These are phyloP conservation scores for Ceratocystis eucalypticola DNA, from an alignment of 2,329 filamentous ascomycete genomes.

Conservation along the genomic window DNA sequence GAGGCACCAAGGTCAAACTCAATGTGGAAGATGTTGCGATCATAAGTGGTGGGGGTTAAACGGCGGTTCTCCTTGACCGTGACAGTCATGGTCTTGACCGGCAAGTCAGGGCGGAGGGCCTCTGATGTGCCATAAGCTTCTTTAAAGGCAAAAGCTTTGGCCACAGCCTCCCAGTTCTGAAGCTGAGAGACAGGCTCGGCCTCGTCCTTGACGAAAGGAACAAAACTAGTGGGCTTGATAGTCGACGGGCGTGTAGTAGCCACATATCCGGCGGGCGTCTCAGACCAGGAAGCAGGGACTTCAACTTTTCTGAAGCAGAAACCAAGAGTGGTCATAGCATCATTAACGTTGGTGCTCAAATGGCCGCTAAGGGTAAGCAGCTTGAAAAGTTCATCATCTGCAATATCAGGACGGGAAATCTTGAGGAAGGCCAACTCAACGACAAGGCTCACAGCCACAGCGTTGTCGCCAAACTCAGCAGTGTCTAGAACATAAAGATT, in stretches of 20 bases:
- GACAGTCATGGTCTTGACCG: conserved; percentile 74
- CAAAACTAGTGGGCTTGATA: conserved; percentile 70
- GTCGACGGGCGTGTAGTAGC: conserved; percentile 37
- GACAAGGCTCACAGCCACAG: conserved; percentile 51
- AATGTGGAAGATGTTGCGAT: conserved; percentile 99
- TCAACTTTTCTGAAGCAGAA: conserved; percentile 59
- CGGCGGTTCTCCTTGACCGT: conserved; percentile 91
- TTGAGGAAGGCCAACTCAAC: conserved; percentile 74
- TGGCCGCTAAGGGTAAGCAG: conserved; percentile 33
- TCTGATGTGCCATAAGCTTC: conserved; percentile 71
- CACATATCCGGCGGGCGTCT: conserved; percentile 35
- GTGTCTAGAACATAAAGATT: conserved; percentile 66
- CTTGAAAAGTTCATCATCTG: conserved; percentile 51
- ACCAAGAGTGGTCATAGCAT: conserved; percentile 25
- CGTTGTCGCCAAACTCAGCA: conserved; percentile 46
- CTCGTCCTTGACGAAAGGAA: conserved; percentile 63
- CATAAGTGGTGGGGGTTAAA: conserved; percentile 74
- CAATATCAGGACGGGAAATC: conserved; percentile 53
- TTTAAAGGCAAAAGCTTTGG: conserved; percentile 84
- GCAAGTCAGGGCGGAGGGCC: conserved; percentile 68
- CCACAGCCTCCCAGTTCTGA: conserved; percentile 67
- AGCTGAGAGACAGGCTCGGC: conserved; percentile 51
- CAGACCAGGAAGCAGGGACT: conserved; percentile 67
- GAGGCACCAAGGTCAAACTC: conserved; percentile 91
- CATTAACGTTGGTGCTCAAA: conserved; percentile 12